These are phyloP conservation scores for Kalmusia sp. DNA, from an alignment of 2,329 filamentous ascomycete genomes.

Conservation along the genomic window DNA sequence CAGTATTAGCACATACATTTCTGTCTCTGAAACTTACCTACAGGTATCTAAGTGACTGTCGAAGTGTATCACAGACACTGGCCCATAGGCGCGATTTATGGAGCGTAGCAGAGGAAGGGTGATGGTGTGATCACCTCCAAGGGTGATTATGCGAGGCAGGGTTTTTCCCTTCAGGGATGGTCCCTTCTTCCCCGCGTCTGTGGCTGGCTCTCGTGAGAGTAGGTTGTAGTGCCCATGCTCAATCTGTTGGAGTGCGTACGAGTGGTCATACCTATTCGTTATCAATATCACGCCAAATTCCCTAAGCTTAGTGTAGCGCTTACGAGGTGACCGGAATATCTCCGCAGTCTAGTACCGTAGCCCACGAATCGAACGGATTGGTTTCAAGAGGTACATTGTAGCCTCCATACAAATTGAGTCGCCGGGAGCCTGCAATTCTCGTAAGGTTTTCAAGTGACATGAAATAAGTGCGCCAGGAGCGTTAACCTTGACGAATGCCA, in stretches of 20 bases:
- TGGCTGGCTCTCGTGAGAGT: slow-evolving; percentile 73
- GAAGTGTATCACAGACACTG: slow-evolving; percentile 70
- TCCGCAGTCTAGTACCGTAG: slow-evolving; percentile 81
- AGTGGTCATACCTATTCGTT: slow-evolving; percentile 74
- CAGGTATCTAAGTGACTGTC: slow-evolving; percentile 67
- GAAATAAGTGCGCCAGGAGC: too few relatives aligned
- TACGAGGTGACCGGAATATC: slow-evolving; percentile 86
- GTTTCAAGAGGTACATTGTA: slow-evolving; percentile 83
- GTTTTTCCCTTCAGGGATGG: slow-evolving; percentile 77
- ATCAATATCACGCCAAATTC: background rate
- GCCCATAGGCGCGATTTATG: slow-evolving; percentile 70
- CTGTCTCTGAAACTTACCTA: slow-evolving; percentile 34
- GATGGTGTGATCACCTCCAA: slow-evolving; percentile 70
- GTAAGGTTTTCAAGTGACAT: too few relatives aligned
- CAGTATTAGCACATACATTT: slow-evolving; percentile 39
- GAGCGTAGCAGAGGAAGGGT: slow-evolving; percentile 62
- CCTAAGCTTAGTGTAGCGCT: slow-evolving; percentile 37
- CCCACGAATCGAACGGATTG: slow-evolving; percentile 83
- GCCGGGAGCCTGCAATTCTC: slow-evolving; percentile 61
- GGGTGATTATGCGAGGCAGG: slow-evolving; percentile 79
- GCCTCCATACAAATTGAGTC: slow-evolving; percentile 85
- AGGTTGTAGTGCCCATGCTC: slow-evolving; percentile 83
- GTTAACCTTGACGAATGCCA: slow-evolving; percentile 77
- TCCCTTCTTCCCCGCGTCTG: slow-evolving; percentile 70
- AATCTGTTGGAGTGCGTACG: slow-evolving; percentile 81